These are phyloP conservation scores for Nowakowskiella sp. DNA, from an alignment of 192 early-diverging fungal species.

Conservation along the genomic window DNA sequence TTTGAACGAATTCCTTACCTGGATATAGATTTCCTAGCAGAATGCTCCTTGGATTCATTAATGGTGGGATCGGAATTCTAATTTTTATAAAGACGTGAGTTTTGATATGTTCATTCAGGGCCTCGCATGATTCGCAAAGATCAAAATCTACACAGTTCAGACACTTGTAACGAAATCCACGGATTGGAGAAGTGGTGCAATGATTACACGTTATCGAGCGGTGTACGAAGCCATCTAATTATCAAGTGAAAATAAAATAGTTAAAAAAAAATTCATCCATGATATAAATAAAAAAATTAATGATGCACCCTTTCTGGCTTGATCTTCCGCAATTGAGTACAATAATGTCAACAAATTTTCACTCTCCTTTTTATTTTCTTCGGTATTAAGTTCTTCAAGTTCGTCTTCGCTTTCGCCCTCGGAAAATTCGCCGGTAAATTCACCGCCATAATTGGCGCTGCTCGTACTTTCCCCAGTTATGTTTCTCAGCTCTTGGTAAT, in stretches of 20 bases:
- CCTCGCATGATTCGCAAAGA: constrained; percentile 88
- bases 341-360: constrained; percentile 68
- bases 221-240: constrained; percentile 47
- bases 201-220: constrained; percentile 89
- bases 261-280: neutral
- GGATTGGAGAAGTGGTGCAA: constrained; percentile 78
- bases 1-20: constrained; percentile 30
- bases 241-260: neutral
- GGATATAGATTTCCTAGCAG: constrained; percentile 74
- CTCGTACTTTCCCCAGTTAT: no score
- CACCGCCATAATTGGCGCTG: no score
- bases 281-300: neutral
- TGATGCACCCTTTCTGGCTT: constrained; percentile 66
- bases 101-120: constrained; percentile 59
- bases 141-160: constrained; percentile 90
- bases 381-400: neutral
- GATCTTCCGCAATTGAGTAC: constrained; percentile 79
- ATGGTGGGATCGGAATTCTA: constrained; percentile 81
- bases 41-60: constrained; percentile 68
- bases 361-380: constrained; percentile 32
- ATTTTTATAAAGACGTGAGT: constrained; percentile 90
- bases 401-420: no score
- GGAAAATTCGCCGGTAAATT: no score
- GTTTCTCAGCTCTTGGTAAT: no score
- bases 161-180: constrained; percentile 88